Evolutionary conservation across 768 basidiomycete genomes (phyloP).

Genomic region (Boletus sp.): DNA sequence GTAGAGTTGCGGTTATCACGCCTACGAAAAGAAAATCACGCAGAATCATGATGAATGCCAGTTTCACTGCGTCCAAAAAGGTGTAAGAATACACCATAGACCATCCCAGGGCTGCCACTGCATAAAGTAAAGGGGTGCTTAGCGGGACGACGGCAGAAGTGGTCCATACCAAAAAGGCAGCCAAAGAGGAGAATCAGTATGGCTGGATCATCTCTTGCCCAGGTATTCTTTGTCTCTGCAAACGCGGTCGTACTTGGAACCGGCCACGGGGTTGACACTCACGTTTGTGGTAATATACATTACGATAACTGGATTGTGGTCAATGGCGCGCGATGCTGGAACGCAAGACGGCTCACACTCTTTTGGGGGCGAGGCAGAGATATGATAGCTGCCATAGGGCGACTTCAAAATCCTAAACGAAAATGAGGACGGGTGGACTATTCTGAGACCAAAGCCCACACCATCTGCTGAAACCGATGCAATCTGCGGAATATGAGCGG

Average conservation of each 20-base stretch:
- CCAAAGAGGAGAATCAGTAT: slow-evolving; percentile 83
- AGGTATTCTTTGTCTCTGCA: slow-evolving; percentile 94
- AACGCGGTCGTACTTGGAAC: not conserved
- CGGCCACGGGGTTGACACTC: slow-evolving; percentile 23
- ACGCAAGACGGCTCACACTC: slow-evolving; percentile 62
- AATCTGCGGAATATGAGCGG: slow-evolving; percentile 79
- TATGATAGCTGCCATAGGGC: slow-evolving; percentile 96
- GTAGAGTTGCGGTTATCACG: slow-evolving; percentile 63
- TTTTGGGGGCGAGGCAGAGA: slow-evolving; percentile 84
- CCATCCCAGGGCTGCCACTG: slow-evolving; percentile 85
- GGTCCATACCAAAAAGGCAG: slow-evolving; percentile 61
- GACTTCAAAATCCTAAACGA: slow-evolving; percentile 84
- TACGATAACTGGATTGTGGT: slow-evolving; percentile 64
- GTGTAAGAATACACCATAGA: slow-evolving; percentile 74
- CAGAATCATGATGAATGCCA: slow-evolving; percentile 79
- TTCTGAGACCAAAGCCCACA: slow-evolving; percentile 28
- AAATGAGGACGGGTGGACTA: not conserved
- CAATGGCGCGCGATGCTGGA: slow-evolving; percentile 3
- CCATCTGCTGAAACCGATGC: slow-evolving; percentile 86
- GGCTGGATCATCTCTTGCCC: slow-evolving; percentile 97
- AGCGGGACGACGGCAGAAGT: not conserved
- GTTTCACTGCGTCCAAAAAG: slow-evolving; percentile 50
- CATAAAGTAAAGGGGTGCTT: not conserved
- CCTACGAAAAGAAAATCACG: slow-evolving; percentile 86
- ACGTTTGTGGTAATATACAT: slow-evolving; percentile 99